Evolutionary conservation across 2,329 filamentous ascomycete species (phyloP).

Genomic region (Chalaropsis ovoidea): DNA sequence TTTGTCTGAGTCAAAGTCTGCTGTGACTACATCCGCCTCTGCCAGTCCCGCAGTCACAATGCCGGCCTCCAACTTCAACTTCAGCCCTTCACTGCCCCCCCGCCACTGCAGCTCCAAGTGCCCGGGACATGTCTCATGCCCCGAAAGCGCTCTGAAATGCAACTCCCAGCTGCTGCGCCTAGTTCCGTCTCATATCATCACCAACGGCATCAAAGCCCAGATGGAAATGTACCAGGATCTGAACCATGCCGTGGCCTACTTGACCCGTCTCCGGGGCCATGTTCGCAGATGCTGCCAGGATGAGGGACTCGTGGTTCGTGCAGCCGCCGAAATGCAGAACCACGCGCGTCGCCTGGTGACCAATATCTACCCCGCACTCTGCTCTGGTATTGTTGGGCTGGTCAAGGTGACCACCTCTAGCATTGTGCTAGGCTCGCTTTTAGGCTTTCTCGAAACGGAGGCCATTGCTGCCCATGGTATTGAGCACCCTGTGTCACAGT

Average conservation of each 20-base stretch:
- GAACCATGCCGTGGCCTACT: neutral
- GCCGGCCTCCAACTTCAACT: neutral
- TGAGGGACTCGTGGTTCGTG: neutral
- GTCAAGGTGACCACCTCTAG: neutral
- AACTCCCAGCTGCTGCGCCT: neutral
- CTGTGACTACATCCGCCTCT: neutral
- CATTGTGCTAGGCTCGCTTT: neutral
- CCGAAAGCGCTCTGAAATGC: neutral
- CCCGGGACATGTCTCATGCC: neutral
- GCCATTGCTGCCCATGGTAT: neutral
- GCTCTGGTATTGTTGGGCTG: conserved; percentile 3
- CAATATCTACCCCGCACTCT: conserved; percentile 2
- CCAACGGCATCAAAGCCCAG: neutral
- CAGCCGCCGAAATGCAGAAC: neutral
- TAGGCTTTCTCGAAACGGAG: neutral
- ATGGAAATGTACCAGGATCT: conserved; percentile 4
- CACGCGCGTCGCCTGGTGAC: neutral
- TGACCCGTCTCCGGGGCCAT: conserved; percentile 2
- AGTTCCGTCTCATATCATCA: neutral
- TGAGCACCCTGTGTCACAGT: neutral
- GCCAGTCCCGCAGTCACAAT: neutral
- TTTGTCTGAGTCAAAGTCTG: neutral
- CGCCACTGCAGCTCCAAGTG: conserved; percentile 6
- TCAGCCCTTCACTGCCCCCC: neutral
- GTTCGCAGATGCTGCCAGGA: conserved; percentile 5